Evolutionary conservation across 129 eudicot genomes (phyloP).

Genomic region (Artemisia annua): DNA sequence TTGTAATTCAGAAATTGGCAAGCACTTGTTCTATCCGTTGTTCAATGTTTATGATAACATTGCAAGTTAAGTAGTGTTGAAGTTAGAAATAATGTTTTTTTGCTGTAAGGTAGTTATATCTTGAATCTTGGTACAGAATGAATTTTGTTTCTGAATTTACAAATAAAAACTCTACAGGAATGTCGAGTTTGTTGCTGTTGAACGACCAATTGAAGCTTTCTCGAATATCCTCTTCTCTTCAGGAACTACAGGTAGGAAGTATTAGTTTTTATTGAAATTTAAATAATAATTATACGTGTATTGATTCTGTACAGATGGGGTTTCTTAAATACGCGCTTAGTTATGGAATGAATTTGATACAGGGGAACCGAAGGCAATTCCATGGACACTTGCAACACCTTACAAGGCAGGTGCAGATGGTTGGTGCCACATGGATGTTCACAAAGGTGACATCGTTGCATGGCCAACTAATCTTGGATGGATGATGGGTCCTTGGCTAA

Average conservation of each 20-base stretch:
- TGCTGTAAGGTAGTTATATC: background rate
- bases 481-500: conserved; percentile 99
- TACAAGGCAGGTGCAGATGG: conserved; percentile 92
- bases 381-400: conserved; percentile 89
- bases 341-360: background rate
- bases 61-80: background rate
- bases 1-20: no score
- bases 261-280: background rate
- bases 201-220: conserved; percentile 65
- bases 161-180: conserved; percentile 48
- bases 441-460: conserved; percentile 67
- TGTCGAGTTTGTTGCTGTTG: conserved; percentile 70
- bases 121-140: background rate
- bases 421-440: conserved; percentile 85
- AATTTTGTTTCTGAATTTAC: conserved; percentile 11
- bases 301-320: background rate
- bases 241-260: conserved; percentile 83
- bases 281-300: background rate
- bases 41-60: conserved; percentile 9
- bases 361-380: conserved; percentile 98
- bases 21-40: background rate
- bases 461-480: conserved; percentile 99
- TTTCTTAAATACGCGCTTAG: background rate
- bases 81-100: background rate
- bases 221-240: conserved; percentile 94